These are phyloP conservation scores for Leucocoprinus sp. DNA, from an alignment of 768 basidiomycete species.

Conservation along the genomic window DNA sequence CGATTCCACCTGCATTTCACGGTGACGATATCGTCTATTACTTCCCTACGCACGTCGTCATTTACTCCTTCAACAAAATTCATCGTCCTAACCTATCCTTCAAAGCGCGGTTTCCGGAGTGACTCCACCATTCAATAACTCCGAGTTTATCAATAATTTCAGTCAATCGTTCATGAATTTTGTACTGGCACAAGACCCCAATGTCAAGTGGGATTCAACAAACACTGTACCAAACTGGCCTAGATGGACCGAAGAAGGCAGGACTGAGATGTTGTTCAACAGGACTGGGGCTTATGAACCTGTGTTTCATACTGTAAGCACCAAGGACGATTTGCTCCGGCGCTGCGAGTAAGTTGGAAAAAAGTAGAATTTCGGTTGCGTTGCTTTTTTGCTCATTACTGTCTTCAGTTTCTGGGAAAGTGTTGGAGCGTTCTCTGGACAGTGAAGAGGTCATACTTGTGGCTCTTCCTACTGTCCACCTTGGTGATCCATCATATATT, in stretches of 20 bases:
- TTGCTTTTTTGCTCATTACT: too few species aligned
- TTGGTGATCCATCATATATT: too few species aligned
- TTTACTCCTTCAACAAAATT: not conserved
- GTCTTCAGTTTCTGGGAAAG: too few species aligned
- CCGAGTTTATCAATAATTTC: slow-evolving; percentile 29
- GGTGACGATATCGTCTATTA: slow-evolving; percentile 31
- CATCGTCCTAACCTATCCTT: not conserved
- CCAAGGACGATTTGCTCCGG: too few species aligned
- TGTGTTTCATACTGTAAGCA: not conserved
- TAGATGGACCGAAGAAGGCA: slow-evolving; percentile 17
- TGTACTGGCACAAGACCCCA: slow-evolving; percentile 23
- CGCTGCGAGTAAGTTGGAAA: not conserved
- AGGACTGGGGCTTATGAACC: slow-evolving; percentile 20
- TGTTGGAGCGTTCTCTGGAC: too few species aligned
- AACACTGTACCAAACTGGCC: slow-evolving; percentile 32
- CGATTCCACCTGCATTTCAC: slow-evolving; percentile 33
- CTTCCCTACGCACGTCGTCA: slow-evolving; percentile 27
- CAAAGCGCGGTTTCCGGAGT: not conserved
- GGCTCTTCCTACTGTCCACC: too few species aligned
- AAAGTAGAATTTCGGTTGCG: not conserved
- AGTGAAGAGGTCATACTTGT: too few species aligned
- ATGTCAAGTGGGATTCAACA: slow-evolving; percentile 16
- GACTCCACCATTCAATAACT: slow-evolving; percentile 24
- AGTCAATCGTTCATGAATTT: slow-evolving; percentile 30
- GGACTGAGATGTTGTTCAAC: slow-evolving; percentile 41